phyloP scores from a whole-genome alignment of 345 rosid genomes.

The Gossypium arboreum region DNA sequence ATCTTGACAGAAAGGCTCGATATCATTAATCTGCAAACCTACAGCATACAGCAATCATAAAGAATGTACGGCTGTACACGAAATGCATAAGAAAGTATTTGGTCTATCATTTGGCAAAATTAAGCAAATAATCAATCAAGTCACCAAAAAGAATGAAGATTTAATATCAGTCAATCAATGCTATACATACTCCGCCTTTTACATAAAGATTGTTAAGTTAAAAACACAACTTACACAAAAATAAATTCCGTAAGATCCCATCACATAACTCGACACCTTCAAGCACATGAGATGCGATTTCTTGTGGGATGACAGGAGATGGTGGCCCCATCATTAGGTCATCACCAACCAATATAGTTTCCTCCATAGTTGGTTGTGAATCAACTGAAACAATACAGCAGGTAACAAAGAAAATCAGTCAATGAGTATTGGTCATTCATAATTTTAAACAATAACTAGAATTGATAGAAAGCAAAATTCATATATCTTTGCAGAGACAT shows the following conservation, averaged over 20 bases:
- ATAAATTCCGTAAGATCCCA: constrained; percentile 74
- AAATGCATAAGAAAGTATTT: neutral
- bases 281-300: constrained; percentile 84
- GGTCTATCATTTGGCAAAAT: neutral
- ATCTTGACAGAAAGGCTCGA: constrained; percentile 93
- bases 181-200: neutral
- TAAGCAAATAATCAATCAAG: neutral
- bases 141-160: neutral
- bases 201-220: neutral
- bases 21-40: constrained; percentile 89
- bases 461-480: neutral
- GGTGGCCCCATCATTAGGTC: constrained; percentile 95
- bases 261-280: constrained; percentile 85
- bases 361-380: constrained; percentile 92
- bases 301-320: constrained; percentile 82
- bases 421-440: neutral
- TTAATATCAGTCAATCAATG: neutral
- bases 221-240: constrained; percentile 61
- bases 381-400: constrained; percentile 53
- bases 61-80: neutral
- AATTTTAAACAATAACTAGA: neutral
- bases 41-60: constrained; percentile 10
- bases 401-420: constrained; percentile 9
- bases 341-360: constrained; percentile 88
- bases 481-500: neutral